Evolutionary conservation across 495 filamentous ascomycete species (phyloP).

Genomic region (Cladorrhinum samala): DNA sequence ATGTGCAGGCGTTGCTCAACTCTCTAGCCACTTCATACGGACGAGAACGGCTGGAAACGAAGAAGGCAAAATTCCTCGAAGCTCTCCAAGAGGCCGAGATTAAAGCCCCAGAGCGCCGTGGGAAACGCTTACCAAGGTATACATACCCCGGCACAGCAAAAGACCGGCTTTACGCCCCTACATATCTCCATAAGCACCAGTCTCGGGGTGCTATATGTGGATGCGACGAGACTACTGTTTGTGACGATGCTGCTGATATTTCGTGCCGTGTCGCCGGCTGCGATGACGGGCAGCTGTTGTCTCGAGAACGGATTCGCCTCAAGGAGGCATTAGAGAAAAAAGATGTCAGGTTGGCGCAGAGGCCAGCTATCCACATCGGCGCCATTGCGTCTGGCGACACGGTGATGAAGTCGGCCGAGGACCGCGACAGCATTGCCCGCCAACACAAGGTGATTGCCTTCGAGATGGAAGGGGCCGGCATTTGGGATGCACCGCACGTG

Average conservation of each 20-base stretch:
- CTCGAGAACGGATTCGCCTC: conserved; percentile 3
- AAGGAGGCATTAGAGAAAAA: not conserved
- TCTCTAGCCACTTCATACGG: conserved; percentile 13
- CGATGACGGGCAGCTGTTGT: conserved; percentile 9
- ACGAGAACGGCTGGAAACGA: conserved; percentile 11
- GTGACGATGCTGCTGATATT: not conserved
- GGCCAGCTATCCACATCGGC: conserved; percentile 19
- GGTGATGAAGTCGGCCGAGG: conserved; percentile 22
- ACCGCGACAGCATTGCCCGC: conserved; percentile 21
- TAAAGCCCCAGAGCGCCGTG: not conserved
- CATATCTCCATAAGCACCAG: conserved; percentile 30
- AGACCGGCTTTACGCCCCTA: conserved; percentile 25
- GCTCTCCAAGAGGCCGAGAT: conserved; percentile 6
- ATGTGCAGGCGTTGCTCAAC: conserved; percentile 25
- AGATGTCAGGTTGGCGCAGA: not conserved
- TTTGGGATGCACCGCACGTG: not conserved
- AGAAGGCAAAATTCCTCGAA: conserved; percentile 10
- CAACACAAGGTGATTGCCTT: conserved; percentile 8
- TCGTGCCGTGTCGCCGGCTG: conserved; percentile 15
- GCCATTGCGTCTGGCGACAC: conserved; percentile 22
- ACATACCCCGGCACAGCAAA: conserved; percentile 17
- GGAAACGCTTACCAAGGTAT: conserved; percentile 5
- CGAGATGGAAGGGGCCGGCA: not conserved
- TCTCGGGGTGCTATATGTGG: not conserved
- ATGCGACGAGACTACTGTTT: conserved; percentile 5